A percentile compares a stretch with the other conserved stretches of the same genome.
These are phyloP conservation scores for Aspergillus vadensis DNA, from an alignment of 2,329 filamentous ascomycete genomes.

Conservation along the genomic window DNA sequence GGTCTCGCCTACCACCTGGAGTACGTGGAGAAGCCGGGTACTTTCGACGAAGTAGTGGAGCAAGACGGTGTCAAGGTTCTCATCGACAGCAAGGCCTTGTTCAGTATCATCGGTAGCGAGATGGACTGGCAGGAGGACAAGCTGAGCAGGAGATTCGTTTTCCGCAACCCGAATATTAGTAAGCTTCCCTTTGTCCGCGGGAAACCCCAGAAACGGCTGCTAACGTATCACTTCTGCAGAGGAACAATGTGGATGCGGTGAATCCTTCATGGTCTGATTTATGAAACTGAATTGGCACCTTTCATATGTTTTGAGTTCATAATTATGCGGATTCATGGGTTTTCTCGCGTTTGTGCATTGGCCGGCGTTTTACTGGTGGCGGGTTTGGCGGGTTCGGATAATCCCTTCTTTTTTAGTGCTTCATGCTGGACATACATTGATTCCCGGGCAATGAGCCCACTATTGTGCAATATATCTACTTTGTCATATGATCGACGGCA, in stretches of 20 bases:
- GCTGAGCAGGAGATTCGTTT: slow-evolving; percentile 86
- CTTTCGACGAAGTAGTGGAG: slow-evolving; percentile 88
- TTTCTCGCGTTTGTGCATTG: slow-evolving; percentile 36
- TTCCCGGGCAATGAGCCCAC: slow-evolving; percentile 19
- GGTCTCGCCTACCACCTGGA: slow-evolving; percentile 91
- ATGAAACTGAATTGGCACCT: slow-evolving; percentile 13
- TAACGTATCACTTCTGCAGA: slow-evolving; percentile 58
- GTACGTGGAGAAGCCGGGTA: slow-evolving; percentile 86
- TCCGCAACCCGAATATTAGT: slow-evolving; percentile 98
- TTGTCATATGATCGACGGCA: neutral
- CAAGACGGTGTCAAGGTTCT: slow-evolving; percentile 95
- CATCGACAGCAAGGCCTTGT: slow-evolving; percentile 94
- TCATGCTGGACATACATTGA: slow-evolving; percentile 18
- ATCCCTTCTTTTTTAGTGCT: slow-evolving; percentile 8
- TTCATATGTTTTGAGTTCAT: slow-evolving; percentile 13
- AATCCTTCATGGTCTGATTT: slow-evolving; percentile 81
- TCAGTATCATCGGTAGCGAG: slow-evolving; percentile 97
- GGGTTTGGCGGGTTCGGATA: slow-evolving; percentile 10
- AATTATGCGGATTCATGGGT: slow-evolving; percentile 3
- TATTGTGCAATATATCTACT: slow-evolving; percentile 9
- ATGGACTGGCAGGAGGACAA: slow-evolving; percentile 99
- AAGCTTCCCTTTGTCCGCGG: slow-evolving; percentile 49
- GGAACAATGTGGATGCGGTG: slow-evolving; percentile 93
- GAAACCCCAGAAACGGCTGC: slow-evolving; percentile 11
- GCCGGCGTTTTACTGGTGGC: slow-evolving; percentile 36